Evolutionary conservation across 1,284 basidiomycete genomes (phyloP), one percentile per base, ranked within the genome.

Genomic region (Veloboletus limbatus): DNA sequence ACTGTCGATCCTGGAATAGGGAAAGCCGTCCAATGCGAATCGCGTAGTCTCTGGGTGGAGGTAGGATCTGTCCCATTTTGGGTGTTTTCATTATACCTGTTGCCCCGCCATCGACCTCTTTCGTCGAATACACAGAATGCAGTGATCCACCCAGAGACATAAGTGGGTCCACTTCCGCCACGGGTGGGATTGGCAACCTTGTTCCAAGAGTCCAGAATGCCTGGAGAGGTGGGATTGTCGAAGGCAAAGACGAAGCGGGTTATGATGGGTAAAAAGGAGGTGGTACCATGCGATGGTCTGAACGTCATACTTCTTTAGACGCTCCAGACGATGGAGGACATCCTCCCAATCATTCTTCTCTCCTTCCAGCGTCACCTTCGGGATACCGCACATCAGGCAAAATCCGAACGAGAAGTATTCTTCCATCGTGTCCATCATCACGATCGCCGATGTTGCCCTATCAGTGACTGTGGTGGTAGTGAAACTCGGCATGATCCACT

Each of bases 401-500:
- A 67, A 58, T 8, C 32, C 55, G 53, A 67, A 72, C 5, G 51
- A 32, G 54, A 76, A 74, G 45, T 71, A 74, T 45, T 61, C 40
- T 20, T 73, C 69, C 52, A 73, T 56, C 13, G 65, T 70, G 2
- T 71, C 58, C 73, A 78, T 75, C 70, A 75, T 68, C 26, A 71
- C 52, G n/a, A 76, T 65, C 1, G 72, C 63, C 17, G 60, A 68
- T 6, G 71, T 60, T 8, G 66, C 63, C 4, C 56, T 69, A 43
- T 79, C 77, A 14, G 58, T 65, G 1, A 24, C 8, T 0, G 72
- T 74, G 4, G 76, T 78, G 1, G 76, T 78, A 7, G 71, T 66
- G 55, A 78, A 79, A 24, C 65, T 53, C 0, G 77, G 77, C 8
- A 69, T 59, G 22, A 75, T 67, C 73, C 75, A 76, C 1, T 68